phyloP scores from a whole-genome alignment of 192 early-diverging fungal species.

The Paraglomus occultum region DNA sequence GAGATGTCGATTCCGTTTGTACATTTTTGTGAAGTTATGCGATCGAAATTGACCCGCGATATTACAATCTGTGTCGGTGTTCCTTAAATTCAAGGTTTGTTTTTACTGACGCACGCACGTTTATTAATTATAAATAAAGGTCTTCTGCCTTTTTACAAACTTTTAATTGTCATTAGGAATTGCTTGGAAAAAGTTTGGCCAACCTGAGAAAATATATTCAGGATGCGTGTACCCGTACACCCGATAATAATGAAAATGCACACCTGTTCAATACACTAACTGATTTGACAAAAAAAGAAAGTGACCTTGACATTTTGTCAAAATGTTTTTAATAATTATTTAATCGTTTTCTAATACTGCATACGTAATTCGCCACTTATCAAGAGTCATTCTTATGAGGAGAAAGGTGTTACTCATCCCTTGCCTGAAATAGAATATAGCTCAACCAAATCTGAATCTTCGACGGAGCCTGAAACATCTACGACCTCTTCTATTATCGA shows the following conservation, averaged over 20 bases:
- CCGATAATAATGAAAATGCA: too few species aligned
- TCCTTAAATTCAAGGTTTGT: too few species aligned
- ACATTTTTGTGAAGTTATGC: slow-evolving; percentile 11
- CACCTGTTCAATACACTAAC: too few species aligned
- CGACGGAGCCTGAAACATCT: slow-evolving; percentile 21
- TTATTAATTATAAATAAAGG: too few species aligned
- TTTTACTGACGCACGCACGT: too few species aligned
- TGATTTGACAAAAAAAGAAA: neutral
- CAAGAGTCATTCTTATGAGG: slow-evolving; percentile 1
- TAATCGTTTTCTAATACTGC: slow-evolving; percentile 12
- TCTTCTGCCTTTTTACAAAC: too few species aligned
- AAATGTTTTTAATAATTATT: slow-evolving; percentile 15
- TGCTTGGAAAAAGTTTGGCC: too few species aligned
- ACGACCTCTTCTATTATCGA: slow-evolving; percentile 8
- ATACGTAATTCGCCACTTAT: slow-evolving; percentile 16
- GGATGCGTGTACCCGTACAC: too few species aligned
- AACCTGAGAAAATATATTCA: too few species aligned
- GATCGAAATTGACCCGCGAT: neutral
- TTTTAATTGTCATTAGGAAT: too few species aligned
- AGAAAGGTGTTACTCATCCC: slow-evolving; percentile 16
- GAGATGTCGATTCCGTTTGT: slow-evolving; percentile 9
- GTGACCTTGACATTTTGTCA: slow-evolving; percentile 10
- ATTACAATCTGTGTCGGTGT: too few species aligned
- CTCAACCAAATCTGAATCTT: slow-evolving; percentile 15
- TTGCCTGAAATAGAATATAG: slow-evolving; percentile 17